These are phyloP conservation scores for Zoysia matrella DNA, from an alignment of 202 grass and related monocot genomes.

Conservation along the genomic window DNA sequence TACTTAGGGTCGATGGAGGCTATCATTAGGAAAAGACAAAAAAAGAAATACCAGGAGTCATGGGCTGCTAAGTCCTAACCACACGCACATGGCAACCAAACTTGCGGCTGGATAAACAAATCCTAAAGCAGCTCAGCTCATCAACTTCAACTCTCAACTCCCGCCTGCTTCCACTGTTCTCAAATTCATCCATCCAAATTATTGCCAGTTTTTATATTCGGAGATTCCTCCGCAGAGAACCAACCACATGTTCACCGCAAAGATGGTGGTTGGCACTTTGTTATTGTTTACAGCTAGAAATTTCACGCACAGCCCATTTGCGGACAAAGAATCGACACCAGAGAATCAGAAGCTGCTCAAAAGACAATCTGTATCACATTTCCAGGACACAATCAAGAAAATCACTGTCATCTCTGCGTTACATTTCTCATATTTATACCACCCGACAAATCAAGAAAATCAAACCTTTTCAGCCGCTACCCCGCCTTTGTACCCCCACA, in stretches of 20 bases:
- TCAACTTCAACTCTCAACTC: constrained; percentile 37
- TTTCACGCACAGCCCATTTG: constrained; percentile 15
- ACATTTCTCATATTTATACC: constrained; percentile 58
- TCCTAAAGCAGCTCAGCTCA: constrained; percentile 12
- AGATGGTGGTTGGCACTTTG: not conserved
- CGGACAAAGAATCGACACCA: constrained; percentile 8
- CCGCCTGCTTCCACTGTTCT: constrained; percentile 32
- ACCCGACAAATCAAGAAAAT: constrained; percentile 55
- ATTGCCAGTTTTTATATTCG: constrained; percentile 5
- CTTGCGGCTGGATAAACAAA: constrained; percentile 28
- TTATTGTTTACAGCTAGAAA: constrained; percentile 30
- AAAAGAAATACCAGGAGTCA: not conserved
- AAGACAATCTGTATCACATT: constrained; percentile 51
- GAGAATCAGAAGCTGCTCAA: constrained; percentile 43
- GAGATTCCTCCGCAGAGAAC: constrained; percentile 38
- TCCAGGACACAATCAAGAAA: constrained; percentile 65
- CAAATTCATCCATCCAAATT: constrained; percentile 35
- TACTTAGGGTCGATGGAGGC: constrained; percentile 1
- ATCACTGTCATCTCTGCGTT: constrained; percentile 40
- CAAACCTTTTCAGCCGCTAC: constrained; percentile 50
- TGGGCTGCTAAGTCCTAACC: constrained; percentile 23
- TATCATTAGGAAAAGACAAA: not conserved
- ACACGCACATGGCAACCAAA: constrained; percentile 29
- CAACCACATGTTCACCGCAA: constrained; percentile 31
- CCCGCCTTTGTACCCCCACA: constrained; percentile 51